These are phyloP conservation scores for Aureobasidium sp. DNA, from an alignment of 2,329 filamentous ascomycete genomes.

Conservation along the genomic window DNA sequence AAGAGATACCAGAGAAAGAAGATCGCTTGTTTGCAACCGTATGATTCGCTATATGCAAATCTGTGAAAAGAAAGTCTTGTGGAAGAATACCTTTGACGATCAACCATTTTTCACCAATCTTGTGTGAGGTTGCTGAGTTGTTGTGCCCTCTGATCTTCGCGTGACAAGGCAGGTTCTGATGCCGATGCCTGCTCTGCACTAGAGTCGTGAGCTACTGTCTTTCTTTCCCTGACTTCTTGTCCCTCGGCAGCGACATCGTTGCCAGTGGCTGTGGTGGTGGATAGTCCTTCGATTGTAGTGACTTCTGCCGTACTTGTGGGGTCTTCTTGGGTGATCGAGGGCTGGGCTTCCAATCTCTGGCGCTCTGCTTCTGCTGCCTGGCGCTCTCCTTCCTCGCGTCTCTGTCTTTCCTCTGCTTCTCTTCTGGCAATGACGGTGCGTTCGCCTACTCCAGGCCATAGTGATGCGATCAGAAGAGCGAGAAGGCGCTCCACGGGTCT, in stretches of 20 bases:
- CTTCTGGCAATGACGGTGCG: slow-evolving; percentile 51
- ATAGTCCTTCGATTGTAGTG: neutral
- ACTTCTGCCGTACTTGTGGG: neutral
- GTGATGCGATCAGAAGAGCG: slow-evolving; percentile 56
- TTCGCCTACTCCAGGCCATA: slow-evolving; percentile 57
- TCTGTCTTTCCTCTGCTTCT: slow-evolving; percentile 31
- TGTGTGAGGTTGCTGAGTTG: neutral
- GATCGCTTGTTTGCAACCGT: too few species aligned
- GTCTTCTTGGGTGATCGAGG: neutral
- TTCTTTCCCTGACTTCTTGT: slow-evolving; percentile 6
- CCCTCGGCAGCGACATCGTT: neutral
- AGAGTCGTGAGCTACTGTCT: neutral
- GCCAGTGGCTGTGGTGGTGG: neutral
- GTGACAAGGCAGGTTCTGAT: neutral
- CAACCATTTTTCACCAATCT: neutral
- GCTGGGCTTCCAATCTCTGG: neutral
- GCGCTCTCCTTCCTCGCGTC: slow-evolving; percentile 24
- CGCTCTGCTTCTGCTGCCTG: slow-evolving; percentile 14
- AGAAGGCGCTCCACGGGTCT: slow-evolving; percentile 48
- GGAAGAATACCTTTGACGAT: neutral
- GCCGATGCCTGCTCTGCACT: neutral
- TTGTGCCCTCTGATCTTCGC: slow-evolving; percentile 3
- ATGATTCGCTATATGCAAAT: neutral
- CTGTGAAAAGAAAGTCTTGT: neutral
- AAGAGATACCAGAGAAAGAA: too few species aligned